Percentiles rank a stretch among this genome's conserved stretches.
Conservation (phyloP, 1,139 yeast species). For the Kodamaea alishanica region DNA sequence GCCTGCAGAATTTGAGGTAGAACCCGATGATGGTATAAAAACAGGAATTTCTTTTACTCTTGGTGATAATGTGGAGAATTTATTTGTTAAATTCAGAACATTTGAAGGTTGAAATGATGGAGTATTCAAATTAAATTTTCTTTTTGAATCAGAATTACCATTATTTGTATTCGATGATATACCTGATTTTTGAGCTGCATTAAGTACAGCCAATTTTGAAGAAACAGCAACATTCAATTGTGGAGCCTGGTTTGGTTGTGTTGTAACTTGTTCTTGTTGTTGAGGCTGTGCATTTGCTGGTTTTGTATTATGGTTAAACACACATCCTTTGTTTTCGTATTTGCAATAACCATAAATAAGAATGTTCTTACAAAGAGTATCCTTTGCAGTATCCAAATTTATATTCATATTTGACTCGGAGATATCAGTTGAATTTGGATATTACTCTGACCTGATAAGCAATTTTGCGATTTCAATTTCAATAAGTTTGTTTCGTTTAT, state of each 20-base stretch:
- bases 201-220: conserved; percentile 7
- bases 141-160: conserved; percentile 20
- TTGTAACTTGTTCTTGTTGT: conserved; percentile 9
- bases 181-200: conserved; percentile 6
- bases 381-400: conserved; percentile 57
- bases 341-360: conserved; percentile 87
- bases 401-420: conserved; percentile 31
- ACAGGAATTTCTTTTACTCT: conserved; percentile 53
- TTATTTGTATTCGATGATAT: too few species aligned
- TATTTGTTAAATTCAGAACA: conserved; percentile 29
- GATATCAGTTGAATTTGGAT: background rate
- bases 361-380: conserved; percentile 80
- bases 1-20: conserved; percentile 4
- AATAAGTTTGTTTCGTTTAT: too few species aligned
- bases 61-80: conserved; percentile 50
- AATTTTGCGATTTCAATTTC: too few species aligned
- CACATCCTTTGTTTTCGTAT: conserved; percentile 85
- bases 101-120: conserved; percentile 61
- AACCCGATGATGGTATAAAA: conserved; percentile 44
- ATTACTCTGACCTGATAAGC: too few species aligned
- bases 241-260: background rate
- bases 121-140: conserved; percentile 58
- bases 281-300: conserved; percentile 13
- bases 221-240: conserved; percentile 3
- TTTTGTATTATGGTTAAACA: conserved; percentile 60